These are phyloP conservation scores for Solanum pinnatisectum DNA, from an alignment of 257 asterid genomes.

Conservation along the genomic window DNA sequence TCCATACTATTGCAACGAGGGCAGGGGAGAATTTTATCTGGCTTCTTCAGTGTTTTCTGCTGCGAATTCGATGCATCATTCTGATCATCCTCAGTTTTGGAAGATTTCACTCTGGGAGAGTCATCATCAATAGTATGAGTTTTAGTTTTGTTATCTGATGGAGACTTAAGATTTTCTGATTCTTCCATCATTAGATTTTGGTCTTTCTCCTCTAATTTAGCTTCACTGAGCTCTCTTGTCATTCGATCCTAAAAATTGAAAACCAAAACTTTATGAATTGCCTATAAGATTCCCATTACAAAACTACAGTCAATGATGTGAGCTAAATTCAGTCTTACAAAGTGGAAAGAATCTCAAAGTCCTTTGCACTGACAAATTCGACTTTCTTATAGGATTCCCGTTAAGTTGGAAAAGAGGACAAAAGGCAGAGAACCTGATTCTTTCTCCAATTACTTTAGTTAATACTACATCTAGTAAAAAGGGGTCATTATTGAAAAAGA, in stretches of 20 bases:
- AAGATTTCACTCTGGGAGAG: constrained; percentile 10
- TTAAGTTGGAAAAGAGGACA: neutral
- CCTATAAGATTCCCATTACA: neutral
- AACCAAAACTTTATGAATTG: neutral
- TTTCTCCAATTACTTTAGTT: neutral
- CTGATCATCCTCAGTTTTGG: constrained; percentile 31
- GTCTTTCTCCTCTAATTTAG: constrained; percentile 13
- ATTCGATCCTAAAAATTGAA: constrained; percentile 31
- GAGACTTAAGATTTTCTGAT: constrained; percentile 10
- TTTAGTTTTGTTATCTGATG: constrained; percentile 16
- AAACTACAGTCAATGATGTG: neutral
- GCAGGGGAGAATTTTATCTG: constrained; percentile 82
- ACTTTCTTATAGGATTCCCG: neutral
- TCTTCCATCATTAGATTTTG: constrained; percentile 19
- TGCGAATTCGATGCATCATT: constrained; percentile 27
- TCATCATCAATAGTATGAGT: constrained; percentile 32
- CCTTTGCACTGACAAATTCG: neutral
- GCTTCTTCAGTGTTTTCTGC: constrained; percentile 59
- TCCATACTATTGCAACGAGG: constrained; percentile 94
- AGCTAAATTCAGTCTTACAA: neutral
- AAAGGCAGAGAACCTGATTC: neutral
- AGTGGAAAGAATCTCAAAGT: neutral
- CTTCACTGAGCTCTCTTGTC: constrained; percentile 18
- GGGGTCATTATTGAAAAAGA: neutral
- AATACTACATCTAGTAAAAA: neutral